A percentile compares a stretch with the other conserved stretches of the same genome.
Conservation (phyloP, 352 stramenopile species). For the Globisporangium uncinulatum region DNA sequence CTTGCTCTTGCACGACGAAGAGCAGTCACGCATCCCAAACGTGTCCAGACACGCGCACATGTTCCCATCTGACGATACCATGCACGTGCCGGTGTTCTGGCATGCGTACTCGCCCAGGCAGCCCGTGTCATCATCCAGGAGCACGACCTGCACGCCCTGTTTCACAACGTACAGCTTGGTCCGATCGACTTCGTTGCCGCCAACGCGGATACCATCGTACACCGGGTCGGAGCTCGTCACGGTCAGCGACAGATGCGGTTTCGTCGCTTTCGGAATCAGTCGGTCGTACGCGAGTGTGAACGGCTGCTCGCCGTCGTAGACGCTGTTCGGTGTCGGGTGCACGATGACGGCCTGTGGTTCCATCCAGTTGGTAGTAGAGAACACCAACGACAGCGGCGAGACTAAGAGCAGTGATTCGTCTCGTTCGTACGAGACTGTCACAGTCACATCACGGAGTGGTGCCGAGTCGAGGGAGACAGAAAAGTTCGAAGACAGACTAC, state of each 20-base stretch:
- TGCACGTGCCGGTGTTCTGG: conserved; percentile 35
- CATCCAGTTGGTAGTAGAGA: conserved; percentile 45
- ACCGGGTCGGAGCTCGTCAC: conserved; percentile 29
- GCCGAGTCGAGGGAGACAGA: conserved; percentile 58
- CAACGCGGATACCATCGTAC: conserved; percentile 44
- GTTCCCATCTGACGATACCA: conserved; percentile 17
- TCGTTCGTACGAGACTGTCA: conserved; percentile 39
- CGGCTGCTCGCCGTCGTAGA: conserved; percentile 44
- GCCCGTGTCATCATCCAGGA: conserved; percentile 66
- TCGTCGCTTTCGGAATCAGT: conserved; percentile 44
- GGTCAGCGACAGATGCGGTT: conserved; percentile 35
- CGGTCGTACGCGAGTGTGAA: conserved; percentile 48
- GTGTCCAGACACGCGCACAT: conserved; percentile 38
- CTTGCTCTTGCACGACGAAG: conserved; percentile 25
- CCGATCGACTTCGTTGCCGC: conserved; percentile 36
- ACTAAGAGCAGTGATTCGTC: conserved; percentile 32
- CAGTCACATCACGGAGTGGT: conserved; percentile 34
- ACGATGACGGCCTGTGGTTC: conserved; percentile 41
- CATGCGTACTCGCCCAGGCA: conserved; percentile 57
- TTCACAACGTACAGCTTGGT: conserved; percentile 21
- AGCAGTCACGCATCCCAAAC: conserved; percentile 61
- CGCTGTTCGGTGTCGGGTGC: conserved; percentile 32
- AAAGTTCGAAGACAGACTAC: conserved; percentile 30
- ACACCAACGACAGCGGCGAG: conserved; percentile 36
- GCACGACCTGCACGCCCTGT: conserved; percentile 38